Conservation (phyloP, 2,329 filamentous ascomycete species). For the Fusarium sp. region DNA sequence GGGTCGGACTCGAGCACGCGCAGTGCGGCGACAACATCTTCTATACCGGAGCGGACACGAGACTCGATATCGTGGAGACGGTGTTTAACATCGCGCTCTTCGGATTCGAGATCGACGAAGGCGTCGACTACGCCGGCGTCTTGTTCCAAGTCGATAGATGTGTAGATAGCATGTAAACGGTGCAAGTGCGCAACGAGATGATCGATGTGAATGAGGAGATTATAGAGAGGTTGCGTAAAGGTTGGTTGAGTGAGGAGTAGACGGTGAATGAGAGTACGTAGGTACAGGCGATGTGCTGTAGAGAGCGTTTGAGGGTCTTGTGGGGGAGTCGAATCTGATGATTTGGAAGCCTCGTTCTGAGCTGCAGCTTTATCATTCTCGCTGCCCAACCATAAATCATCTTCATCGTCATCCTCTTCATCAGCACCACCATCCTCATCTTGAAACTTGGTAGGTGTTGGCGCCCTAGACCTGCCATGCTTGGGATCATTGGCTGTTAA, state of each 20-base stretch:
- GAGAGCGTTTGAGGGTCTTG: constrained; percentile 89
- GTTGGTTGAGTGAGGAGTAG: constrained; percentile 73
- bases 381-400: constrained; percentile 48
- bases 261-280: constrained; percentile 73
- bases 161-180: constrained; percentile 81
- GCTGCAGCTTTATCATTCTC: constrained; percentile 14
- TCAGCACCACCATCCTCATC: constrained; percentile 18
- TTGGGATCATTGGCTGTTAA: constrained; percentile 63
- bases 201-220: constrained; percentile 80
- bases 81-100: constrained; percentile 75
- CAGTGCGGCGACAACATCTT: constrained; percentile 71
- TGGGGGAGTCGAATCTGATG: constrained; percentile 38
- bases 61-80: constrained; percentile 74
- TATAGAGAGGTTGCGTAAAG: constrained; percentile 75
- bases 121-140: constrained; percentile 86
- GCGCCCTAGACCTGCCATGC: constrained; percentile 38
- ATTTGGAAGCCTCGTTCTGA: constrained; percentile 43
- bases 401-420: constrained; percentile 35
- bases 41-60: constrained; percentile 75
- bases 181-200: constrained; percentile 81
- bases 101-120: constrained; percentile 75
- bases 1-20: constrained; percentile 59
- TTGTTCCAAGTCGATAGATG: constrained; percentile 81
- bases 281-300: constrained; percentile 81
- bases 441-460: constrained; percentile 39